phyloP scores from a whole-genome alignment of 139 green algal genomes.

The Coelastrella sp. region DNA sequence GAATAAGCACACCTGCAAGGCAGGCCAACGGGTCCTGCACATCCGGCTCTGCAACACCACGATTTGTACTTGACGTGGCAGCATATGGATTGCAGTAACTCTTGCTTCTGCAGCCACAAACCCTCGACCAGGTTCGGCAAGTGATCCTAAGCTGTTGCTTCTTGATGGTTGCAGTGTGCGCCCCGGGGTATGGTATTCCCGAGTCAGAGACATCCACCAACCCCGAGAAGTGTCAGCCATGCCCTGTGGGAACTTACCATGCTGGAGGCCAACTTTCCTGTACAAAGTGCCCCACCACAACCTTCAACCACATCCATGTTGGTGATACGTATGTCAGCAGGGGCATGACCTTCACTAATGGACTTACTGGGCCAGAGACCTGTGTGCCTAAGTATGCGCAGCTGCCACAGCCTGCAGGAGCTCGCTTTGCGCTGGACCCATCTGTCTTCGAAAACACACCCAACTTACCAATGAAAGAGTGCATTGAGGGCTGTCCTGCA shows the following conservation, averaged over 20 bases:
- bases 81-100: not conserved
- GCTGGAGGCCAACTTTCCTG: not conserved
- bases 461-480: not conserved
- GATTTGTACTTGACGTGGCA: not conserved
- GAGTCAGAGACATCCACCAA: not conserved
- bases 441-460: not conserved
- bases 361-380: not conserved
- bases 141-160: not conserved
- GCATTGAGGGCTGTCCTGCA: not conserved
- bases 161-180: not conserved
- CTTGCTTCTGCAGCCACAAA: not conserved
- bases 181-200: not conserved
- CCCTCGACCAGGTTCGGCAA: not conserved
- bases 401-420: not conserved
- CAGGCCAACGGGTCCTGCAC: not conserved
- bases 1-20: not conserved
- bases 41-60: not conserved
- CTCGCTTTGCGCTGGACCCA: not conserved
- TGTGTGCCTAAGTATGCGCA: not conserved
- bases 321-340: not conserved
- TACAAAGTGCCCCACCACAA: not conserved
- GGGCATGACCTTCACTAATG: conserved; percentile 3
- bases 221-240: not conserved
- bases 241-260: not conserved
- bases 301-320: not conserved